Evolutionary conservation across 2,329 filamentous ascomycete species (phyloP).

Genomic region (Claviceps lovelessii): DNA sequence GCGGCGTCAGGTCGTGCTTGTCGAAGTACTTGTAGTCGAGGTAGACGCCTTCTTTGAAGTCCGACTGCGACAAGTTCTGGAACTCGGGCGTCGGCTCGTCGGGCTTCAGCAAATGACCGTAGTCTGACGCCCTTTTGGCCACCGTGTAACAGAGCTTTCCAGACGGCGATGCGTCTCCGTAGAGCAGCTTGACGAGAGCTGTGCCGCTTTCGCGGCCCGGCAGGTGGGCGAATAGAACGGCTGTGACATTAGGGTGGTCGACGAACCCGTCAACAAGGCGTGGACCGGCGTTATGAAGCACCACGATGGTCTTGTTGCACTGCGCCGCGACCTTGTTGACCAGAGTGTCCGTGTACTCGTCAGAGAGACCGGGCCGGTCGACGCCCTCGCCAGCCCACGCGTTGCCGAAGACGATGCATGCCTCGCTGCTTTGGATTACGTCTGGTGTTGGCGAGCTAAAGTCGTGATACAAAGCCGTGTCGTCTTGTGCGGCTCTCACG

Average conservation of each 20-base stretch:
- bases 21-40: constrained; percentile 44
- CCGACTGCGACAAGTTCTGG: constrained; percentile 33
- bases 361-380: constrained; percentile 45
- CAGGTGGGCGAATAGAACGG: constrained; percentile 47
- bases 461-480: constrained; percentile 46
- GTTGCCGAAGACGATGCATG: constrained; percentile 56
- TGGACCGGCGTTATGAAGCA: constrained; percentile 50
- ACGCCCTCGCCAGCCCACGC: constrained; percentile 60
- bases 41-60: constrained; percentile 37
- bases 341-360: constrained; percentile 49
- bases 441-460: constrained; percentile 32
- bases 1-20: constrained; percentile 29
- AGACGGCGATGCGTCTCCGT: constrained; percentile 41
- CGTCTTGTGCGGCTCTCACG: constrained; percentile 37
- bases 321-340: constrained; percentile 41
- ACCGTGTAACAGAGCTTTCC: constrained; percentile 50
- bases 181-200: constrained; percentile 40
- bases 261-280: constrained; percentile 47
- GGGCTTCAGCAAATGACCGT: constrained; percentile 29
- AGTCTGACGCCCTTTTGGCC: constrained; percentile 41
- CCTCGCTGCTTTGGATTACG: constrained; percentile 37
- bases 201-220: constrained; percentile 49
- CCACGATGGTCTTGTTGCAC: constrained; percentile 49
- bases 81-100: constrained; percentile 34
- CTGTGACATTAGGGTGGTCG: constrained; percentile 50